Base-by-base conservation (phyloP, 2,329 filamentous ascomycete genomes). In the Huntiella moniliformis region DNA sequence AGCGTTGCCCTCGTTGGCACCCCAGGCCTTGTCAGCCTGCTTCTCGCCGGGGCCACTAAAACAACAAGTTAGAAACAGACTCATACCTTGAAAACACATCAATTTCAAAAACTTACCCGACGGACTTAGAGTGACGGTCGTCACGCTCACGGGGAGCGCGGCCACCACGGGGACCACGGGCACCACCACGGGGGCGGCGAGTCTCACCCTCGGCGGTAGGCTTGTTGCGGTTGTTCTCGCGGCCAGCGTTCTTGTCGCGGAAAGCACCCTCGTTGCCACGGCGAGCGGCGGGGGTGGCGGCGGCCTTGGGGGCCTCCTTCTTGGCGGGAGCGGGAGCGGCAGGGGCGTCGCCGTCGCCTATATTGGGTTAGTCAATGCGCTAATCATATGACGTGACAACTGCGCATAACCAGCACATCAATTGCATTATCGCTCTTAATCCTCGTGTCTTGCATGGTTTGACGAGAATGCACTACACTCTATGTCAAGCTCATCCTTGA, bases 1-100 rank as follows among this genome's bases (percentile, higher is more conserved):
- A 59, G 81, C 81, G 52, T 79, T 69, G 57, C 86, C 91, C 60
- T 84, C 81, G 56, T 73, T 72, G 59, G 75, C 79, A 57, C 88
- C 91, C 86, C 88, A 96, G 56, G 83, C 82, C 64, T 88, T 82
- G 59, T 77, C 82, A 61, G 81, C 77, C 66, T 88, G 81, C 76
- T 92, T 92, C 57, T 85, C 80, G 58, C 82, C 48, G 18, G 48
- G 44, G 53, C 83, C 80, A 58, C 82, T 84, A 47, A 33, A 33
- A 17, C 10, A 38, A 17, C 28, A 54, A 37, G 38, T 55, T 54
- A 53, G 56, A 52, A 50, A 2, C 47, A 57, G 39, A 56, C 16
- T 17, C 4, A 22, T 11, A 6, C 22, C n/a, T 13, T 15, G 11
- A 36, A 39, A 44, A 36, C 12, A 36, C 34, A n/a, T 2, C 15